phyloP scores from a whole-genome alignment of 2,329 filamentous ascomycete genomes.

The Scortechinia acanthostroma region DNA sequence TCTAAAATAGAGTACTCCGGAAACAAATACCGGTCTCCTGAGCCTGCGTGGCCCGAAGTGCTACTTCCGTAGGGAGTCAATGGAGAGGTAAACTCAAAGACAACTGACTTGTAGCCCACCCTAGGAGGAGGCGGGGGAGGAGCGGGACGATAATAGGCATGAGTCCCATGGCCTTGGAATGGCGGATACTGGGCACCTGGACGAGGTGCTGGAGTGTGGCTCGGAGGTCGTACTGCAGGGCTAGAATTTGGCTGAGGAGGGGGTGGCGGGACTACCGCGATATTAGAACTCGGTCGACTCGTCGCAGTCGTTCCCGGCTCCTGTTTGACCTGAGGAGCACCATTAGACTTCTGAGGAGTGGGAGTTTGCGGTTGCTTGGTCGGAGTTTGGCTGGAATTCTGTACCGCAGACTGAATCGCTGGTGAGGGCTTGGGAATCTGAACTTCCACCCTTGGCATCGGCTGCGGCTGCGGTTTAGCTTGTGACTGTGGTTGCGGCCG shows the following conservation, averaged over 20 bases:
- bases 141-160: conserved; percentile 17
- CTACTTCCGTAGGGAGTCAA: conserved; percentile 22
- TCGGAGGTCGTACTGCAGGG: neutral
- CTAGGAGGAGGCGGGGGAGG: conserved; percentile 21
- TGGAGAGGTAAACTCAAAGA: conserved; percentile 34
- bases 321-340: neutral
- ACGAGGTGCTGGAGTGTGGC: conserved; percentile 6
- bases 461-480: neutral
- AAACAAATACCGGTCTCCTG: conserved; percentile 36
- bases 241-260: neutral
- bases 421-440: neutral
- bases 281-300: neutral
- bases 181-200: conserved; percentile 13
- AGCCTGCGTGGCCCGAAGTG: conserved; percentile 24
- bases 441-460: too few species aligned
- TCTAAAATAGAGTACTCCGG: conserved; percentile 37
- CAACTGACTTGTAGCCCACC: conserved; percentile 31
- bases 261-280: neutral
- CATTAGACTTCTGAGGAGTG: neutral
- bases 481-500: neutral
- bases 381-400: neutral
- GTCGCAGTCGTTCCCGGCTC: neutral
- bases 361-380: neutral
- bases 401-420: neutral
- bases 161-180: conserved; percentile 17